Percentiles rank a stretch among this genome's conserved stretches.
Conservation (phyloP, 805 yeast genomes). For the Cyberlindnera euphorbiae region DNA sequence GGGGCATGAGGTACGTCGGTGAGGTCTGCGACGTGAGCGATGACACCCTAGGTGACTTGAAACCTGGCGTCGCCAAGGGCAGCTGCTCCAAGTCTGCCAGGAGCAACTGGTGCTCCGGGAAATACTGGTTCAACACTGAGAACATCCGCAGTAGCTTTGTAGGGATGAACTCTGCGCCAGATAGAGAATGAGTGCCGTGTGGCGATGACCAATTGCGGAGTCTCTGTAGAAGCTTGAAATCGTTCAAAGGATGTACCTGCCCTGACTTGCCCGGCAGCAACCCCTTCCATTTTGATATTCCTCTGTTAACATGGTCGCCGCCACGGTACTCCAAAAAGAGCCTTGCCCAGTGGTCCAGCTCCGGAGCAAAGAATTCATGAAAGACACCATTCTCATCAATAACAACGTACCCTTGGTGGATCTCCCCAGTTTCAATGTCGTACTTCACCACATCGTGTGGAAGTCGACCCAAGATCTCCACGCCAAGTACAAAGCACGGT, state of each 20-base stretch:
- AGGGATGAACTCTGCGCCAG: constrained; percentile 76
- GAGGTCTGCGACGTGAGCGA: constrained; percentile 64
- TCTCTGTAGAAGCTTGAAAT: constrained; percentile 36
- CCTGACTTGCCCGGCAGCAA: constrained; percentile 1
- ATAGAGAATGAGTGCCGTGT: constrained; percentile 56
- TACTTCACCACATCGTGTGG: constrained; percentile 79
- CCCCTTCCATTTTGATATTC: constrained; percentile 3
- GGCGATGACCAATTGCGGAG: constrained; percentile 54
- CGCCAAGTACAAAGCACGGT: constrained; percentile 72
- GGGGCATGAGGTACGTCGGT: constrained; percentile 74
- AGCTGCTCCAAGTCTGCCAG: constrained; percentile 56
- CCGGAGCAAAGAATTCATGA: constrained; percentile 63
- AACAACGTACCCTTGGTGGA: constrained; percentile 74
- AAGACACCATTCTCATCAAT: constrained; percentile 72
- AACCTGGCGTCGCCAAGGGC: too few species aligned
- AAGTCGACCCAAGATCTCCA: constrained; percentile 81
- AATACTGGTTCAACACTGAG: constrained; percentile 53
- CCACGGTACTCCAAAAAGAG: constrained; percentile 45
- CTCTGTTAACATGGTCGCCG: constrained; percentile 1
- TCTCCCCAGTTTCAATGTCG: constrained; percentile 60
- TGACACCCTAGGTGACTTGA: too few species aligned
- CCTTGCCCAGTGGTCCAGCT: constrained; percentile 51
- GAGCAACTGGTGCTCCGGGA: constrained; percentile 73
- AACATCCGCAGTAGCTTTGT: constrained; percentile 65
- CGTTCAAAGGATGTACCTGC: constrained; percentile 54